These are phyloP conservation scores for Fusarium begoniae DNA, from an alignment of 2,329 filamentous ascomycete species.

Conservation along the genomic window DNA sequence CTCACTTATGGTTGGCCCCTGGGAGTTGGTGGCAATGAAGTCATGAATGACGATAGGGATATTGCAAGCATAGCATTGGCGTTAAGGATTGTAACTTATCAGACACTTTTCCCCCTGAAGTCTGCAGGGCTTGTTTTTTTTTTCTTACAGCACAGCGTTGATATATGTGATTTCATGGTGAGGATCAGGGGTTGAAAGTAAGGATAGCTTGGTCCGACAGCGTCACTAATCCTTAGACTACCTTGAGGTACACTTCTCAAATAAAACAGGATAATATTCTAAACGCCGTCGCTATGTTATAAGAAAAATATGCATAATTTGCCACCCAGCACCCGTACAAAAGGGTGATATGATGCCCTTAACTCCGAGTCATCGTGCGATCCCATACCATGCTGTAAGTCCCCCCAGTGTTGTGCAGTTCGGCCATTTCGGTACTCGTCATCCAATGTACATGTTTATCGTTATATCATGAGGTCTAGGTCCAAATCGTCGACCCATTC, in stretches of 20 bases:
- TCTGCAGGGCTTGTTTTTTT: not conserved
- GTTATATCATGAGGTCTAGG: conserved; percentile 44
- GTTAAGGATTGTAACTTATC: conserved; percentile 22
- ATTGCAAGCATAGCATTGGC: conserved; percentile 29
- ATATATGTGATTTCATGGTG: not conserved
- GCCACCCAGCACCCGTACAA: conserved; percentile 5
- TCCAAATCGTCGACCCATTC: conserved; percentile 52
- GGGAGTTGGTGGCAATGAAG: conserved; percentile 8
- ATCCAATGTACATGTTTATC: conserved; percentile 19
- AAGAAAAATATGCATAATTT: not conserved
- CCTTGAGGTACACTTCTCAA: not conserved
- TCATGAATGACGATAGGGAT: conserved; percentile 29
- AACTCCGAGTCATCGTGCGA: conserved; percentile 7
- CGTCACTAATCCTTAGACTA: not conserved
- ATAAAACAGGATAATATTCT: conserved; percentile 3
- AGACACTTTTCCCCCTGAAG: not conserved
- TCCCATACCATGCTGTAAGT: not conserved
- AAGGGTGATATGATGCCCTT: not conserved
- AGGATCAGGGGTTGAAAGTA: not conserved
- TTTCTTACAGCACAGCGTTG: not conserved
- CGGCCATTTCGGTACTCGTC: not conserved
- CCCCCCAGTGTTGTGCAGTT: not conserved
- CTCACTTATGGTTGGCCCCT: not conserved
- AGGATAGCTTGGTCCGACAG: not conserved
- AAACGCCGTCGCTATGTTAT: conserved; percentile 32